phyloP scores from a whole-genome alignment of 768 basidiomycete genomes.

The Trametes punicea region DNA sequence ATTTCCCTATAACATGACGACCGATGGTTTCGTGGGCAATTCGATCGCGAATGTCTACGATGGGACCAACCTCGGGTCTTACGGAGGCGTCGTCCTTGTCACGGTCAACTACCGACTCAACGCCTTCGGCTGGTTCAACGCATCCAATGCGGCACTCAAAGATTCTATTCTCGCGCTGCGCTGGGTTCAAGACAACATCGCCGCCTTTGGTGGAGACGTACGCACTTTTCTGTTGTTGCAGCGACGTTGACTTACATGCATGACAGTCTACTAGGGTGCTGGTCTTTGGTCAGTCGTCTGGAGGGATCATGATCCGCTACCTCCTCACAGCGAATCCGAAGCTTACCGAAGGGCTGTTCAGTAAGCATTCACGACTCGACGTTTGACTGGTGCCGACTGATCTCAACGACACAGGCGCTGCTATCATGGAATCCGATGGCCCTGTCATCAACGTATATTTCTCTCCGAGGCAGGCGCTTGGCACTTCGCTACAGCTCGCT shows the following conservation, averaged over 20 bases:
- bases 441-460: background rate
- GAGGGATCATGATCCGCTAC: constrained; percentile 13
- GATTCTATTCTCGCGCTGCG: constrained; percentile 9
- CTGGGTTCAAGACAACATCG: constrained; percentile 15
- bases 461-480: background rate
- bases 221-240: background rate
- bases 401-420: background rate
- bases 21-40: constrained; percentile 9
- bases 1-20: constrained; percentile 15
- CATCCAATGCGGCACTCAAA: constrained; percentile 10
- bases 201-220: constrained; percentile 13
- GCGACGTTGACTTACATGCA: background rate
- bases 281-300: constrained; percentile 10
- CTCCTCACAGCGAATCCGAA: constrained; percentile 4
- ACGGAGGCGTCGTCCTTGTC: constrained; percentile 12
- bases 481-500: constrained; percentile 1
- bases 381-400: background rate
- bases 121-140: constrained; percentile 16
- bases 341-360: constrained; percentile 12
- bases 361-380: background rate
- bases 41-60: constrained; percentile 12
- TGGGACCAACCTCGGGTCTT: constrained; percentile 13
- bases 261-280: constrained; percentile 6
- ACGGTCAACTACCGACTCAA: constrained; percentile 11
- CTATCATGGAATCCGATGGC: constrained; percentile 11